Percentiles rank a stretch among this genome's conserved stretches.
Conservation (phyloP, 2,329 filamentous ascomycete genomes). For the Didymella arachidicola region DNA sequence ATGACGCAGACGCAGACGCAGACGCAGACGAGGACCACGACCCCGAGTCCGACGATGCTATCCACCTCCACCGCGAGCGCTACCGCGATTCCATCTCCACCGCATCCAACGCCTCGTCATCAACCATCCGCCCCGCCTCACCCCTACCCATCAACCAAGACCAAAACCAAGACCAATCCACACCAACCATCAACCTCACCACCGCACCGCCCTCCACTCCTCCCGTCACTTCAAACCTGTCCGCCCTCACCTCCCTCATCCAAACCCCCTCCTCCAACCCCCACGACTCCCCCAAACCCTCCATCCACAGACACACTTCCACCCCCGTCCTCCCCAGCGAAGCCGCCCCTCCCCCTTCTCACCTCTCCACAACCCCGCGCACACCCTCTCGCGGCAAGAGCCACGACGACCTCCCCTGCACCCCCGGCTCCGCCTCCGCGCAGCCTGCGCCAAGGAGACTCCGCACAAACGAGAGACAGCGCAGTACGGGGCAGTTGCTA, state of each 20-base stretch:
- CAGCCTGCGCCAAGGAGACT: constrained; percentile 36
- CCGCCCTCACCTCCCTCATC: constrained; percentile 32
- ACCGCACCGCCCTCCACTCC: constrained; percentile 28
- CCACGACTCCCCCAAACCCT: constrained; percentile 18
- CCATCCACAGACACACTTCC: constrained; percentile 35
- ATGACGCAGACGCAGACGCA: constrained; percentile 61
- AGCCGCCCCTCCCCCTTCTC: constrained; percentile 25
- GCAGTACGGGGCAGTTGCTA: constrained; percentile 60
- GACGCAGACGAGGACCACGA: constrained; percentile 64
- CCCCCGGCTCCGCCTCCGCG: constrained; percentile 29
- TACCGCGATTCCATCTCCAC: constrained; percentile 43
- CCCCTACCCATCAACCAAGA: constrained; percentile 28
- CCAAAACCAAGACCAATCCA: constrained; percentile 32
- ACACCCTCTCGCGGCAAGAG: constrained; percentile 20
- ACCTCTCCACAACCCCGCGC: constrained; percentile 20
- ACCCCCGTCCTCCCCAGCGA: constrained; percentile 44
- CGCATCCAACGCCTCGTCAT: constrained; percentile 32
- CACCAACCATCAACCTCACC: constrained; percentile 34
- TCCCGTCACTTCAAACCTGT: too few relatives aligned
- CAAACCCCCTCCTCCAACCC: constrained; percentile 43
- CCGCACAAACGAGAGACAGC: constrained; percentile 43
- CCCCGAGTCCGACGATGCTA: constrained; percentile 52
- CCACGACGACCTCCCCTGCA: constrained; percentile 25
- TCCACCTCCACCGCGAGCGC: constrained; percentile 52
- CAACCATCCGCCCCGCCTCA: constrained; percentile 35